Conservation (phyloP, 2,329 filamentous ascomycete species). For the Penicillium olsonii region DNA sequence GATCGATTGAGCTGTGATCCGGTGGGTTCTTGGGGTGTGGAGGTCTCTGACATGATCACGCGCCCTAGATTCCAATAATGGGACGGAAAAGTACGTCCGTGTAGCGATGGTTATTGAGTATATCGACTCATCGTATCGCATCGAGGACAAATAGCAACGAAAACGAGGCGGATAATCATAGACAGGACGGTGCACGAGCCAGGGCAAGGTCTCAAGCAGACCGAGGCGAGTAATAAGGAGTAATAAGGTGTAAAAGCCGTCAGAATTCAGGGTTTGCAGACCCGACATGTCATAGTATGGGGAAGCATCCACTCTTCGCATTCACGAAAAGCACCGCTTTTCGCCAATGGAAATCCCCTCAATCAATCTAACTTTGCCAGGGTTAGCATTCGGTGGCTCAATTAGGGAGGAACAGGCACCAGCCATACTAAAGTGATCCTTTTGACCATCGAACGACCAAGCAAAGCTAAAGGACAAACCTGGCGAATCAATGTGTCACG, state of each 20-base stretch:
- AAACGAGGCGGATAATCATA: slow-evolving; percentile 1
- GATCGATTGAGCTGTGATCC: slow-evolving; percentile 36
- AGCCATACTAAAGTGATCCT: not conserved
- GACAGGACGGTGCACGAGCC: not conserved
- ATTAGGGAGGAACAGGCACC: not conserved
- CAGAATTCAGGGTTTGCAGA: not conserved
- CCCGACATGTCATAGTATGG: not conserved
- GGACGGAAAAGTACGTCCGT: slow-evolving; percentile 1
- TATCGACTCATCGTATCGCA: slow-evolving; percentile 11
- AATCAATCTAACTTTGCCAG: not conserved
- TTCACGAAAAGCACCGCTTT: not conserved
- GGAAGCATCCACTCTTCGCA: not conserved
- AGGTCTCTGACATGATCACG: slow-evolving; percentile 31
- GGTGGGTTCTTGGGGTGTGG: slow-evolving; percentile 19
- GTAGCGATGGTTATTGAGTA: slow-evolving; percentile 5
- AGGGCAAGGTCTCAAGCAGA: no score
- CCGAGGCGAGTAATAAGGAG: not conserved
- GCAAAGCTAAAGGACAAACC: not conserved
- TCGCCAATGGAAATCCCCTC: not conserved
- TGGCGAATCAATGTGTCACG: not conserved
- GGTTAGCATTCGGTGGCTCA: not conserved
- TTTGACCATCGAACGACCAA: not conserved
- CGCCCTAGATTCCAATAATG: not conserved
- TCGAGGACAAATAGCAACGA: slow-evolving; percentile 4
- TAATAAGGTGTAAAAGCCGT: not conserved